Base-by-base conservation (phyloP, 208 protist genomes). In the Leptomonas pyrrhocoris region DNA sequence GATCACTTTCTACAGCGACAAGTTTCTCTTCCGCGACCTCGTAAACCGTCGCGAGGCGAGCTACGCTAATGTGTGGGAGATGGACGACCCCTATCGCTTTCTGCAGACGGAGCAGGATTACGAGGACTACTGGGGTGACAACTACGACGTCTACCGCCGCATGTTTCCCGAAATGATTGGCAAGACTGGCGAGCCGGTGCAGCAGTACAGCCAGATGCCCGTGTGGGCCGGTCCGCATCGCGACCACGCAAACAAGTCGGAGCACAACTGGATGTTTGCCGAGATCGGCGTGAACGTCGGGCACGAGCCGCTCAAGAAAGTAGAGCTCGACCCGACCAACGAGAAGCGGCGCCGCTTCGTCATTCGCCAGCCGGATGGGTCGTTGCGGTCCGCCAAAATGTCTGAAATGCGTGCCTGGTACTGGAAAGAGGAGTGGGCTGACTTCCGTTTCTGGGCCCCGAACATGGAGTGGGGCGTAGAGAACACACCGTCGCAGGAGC, bases 391-490 rank as follows among this genome's bases (percentile, higher is more conserved):
- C 16, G 94, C 94, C 48, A 98, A 98, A 74, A 98, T 96, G 92
- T 97, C 92, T n/a, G 94, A 98, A 73, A 98, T 98, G 90, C 90
- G 93, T 25, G 92, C 92, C 30, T 98, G 92, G 91, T 98, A 98
- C 79, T 97, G 93, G 93, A 97, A 97, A 81, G 93, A 97, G 77
- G 90, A 97, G 78, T 97, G 93, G 93, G 93, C 93, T 12, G 93
- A 97, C 83, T 97, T 97, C 66, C 91, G 93, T 56, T 97, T 97
- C 81, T 97, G 93, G 91, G 93, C 88, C 8, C 93, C 93, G 9
- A 90, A 97, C 79, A 97, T 97, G 93, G 91, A 96, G 74, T 97
- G 93, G 91, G 93, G 93, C 48, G 86, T 96, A 54, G 93, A 97
- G 58, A 95, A 95, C 74, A 97, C 93, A 34, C 88, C 89, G 21